A percentile compares a stretch with the other conserved stretches of the same genome.
These are phyloP conservation scores for Barnettozyma californica DNA, from an alignment of 805 yeast genomes.

Conservation along the genomic window DNA sequence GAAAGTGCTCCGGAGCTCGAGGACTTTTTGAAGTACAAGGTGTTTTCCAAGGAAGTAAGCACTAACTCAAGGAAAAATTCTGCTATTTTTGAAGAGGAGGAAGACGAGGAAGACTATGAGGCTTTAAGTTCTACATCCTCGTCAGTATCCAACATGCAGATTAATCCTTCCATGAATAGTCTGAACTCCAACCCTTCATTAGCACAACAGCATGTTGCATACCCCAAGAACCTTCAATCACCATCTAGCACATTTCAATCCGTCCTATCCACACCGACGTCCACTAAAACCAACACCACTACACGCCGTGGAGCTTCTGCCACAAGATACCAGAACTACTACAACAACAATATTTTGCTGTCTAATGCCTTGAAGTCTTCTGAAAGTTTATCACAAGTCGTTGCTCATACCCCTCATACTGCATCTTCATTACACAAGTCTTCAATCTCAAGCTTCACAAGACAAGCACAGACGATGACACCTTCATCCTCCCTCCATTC, in stretches of 20 bases:
- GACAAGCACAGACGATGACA: conserved; percentile 9
- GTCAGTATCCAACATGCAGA: conserved; percentile 9
- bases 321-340: conserved; percentile 44
- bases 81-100: conserved; percentile 31
- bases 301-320: conserved; percentile 37
- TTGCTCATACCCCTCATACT: conserved; percentile 3
- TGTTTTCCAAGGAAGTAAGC: conserved; percentile 7
- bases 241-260: conserved; percentile 12
- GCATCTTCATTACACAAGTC: conserved; percentile 15
- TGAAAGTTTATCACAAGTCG: conserved; percentile 25
- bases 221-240: conserved; percentile 8
- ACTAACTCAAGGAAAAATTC: conserved; percentile 21
- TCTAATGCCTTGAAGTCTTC: conserved; percentile 40
- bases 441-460: conserved; percentile 20
- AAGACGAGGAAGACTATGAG: conserved; percentile 20
- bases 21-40: conserved; percentile 24
- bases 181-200: conserved; percentile 9
- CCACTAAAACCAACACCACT: conserved; percentile 13
- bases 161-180: conserved; percentile 21
- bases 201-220: conserved; percentile 4
- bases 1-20: conserved; percentile 54
- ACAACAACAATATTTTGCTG: conserved; percentile 39
- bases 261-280: conserved; percentile 26
- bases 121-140: conserved; percentile 17
- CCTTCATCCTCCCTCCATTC: conserved; percentile 13